Percentiles rank a stretch among this genome's conserved stretches.
phyloP scores from a whole-genome alignment of 2,329 filamentous ascomycete genomes.

The Ascochyta rabiei region DNA sequence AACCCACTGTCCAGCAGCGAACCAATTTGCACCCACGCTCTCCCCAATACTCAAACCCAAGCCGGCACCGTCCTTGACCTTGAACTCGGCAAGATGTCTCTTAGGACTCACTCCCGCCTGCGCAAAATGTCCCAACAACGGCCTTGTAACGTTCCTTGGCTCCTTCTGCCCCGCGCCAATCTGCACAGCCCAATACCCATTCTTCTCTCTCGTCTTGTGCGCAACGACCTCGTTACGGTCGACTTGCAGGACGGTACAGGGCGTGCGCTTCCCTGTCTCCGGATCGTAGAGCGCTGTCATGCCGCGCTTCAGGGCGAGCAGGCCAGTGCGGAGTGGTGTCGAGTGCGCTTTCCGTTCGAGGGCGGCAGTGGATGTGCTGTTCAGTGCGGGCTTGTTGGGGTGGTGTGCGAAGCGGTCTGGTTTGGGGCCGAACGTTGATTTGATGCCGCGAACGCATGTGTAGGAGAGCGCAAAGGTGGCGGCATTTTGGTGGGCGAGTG shows the following conservation, averaged over 20 bases:
- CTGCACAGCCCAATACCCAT: slow-evolving; percentile 96
- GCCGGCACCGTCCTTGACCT: slow-evolving; percentile 74
- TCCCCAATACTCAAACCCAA: slow-evolving; percentile 76
- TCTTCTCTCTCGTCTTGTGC: slow-evolving; percentile 77
- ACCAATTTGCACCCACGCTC: slow-evolving; percentile 84
- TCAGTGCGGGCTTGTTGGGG: slow-evolving; percentile 58
- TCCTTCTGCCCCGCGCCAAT: slow-evolving; percentile 79
- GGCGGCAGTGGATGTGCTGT: slow-evolving; percentile 63
- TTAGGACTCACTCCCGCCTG: slow-evolving; percentile 83
- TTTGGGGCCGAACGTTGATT: slow-evolving; percentile 61
- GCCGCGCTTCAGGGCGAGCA: slow-evolving; percentile 88
- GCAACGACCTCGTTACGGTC: slow-evolving; percentile 89
- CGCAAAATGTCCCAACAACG: slow-evolving; percentile 87
- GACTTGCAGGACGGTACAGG: slow-evolving; percentile 92
- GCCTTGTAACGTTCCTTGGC: slow-evolving; percentile 76
- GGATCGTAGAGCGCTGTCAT: slow-evolving; percentile 90
- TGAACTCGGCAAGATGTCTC: slow-evolving; percentile 82
- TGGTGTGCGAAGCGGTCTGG: slow-evolving; percentile 61
- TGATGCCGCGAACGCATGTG: slow-evolving; percentile 53
- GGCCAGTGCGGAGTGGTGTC: slow-evolving; percentile 74
- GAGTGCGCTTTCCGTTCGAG: slow-evolving; percentile 63
- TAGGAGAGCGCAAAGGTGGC: slow-evolving; percentile 23
- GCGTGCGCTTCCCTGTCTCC: slow-evolving; percentile 74
- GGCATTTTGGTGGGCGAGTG: slow-evolving; percentile 23
- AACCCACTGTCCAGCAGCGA: slow-evolving; percentile 86